Evolutionary conservation across 2,329 filamentous ascomycete genomes (phyloP).

Genomic region (Trichoderma pleuroti): DNA sequence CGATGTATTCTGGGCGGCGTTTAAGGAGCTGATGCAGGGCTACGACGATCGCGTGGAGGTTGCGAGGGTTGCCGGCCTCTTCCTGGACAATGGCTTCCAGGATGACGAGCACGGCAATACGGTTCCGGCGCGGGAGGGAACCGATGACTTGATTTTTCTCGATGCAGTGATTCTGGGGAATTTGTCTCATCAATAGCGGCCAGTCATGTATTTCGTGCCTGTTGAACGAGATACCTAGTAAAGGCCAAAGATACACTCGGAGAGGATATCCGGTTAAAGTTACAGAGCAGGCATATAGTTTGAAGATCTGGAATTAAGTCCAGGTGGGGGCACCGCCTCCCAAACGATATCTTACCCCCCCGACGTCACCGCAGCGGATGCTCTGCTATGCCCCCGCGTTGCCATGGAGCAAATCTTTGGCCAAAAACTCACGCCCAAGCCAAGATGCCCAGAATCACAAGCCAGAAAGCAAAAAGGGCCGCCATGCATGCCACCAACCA

Average conservation of each 20-base stretch:
- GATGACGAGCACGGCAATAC: background rate
- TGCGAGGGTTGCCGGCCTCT: background rate
- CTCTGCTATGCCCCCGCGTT: background rate
- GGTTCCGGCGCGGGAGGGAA: background rate
- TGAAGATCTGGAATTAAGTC: background rate
- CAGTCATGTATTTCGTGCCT: too few relatives aligned
- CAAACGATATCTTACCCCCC: background rate
- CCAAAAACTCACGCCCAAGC: background rate
- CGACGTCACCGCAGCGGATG: background rate
- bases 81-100: background rate
- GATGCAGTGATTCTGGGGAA: background rate
- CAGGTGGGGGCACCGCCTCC: background rate
- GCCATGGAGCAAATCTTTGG: background rate
- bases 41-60: background rate
- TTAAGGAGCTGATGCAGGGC: background rate
- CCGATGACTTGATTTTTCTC: background rate
- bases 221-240: too few relatives aligned
- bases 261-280: background rate
- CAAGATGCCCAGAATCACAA: background rate
- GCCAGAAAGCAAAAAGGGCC: background rate
- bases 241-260: background rate
- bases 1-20: background rate
- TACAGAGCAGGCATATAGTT: background rate
- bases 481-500: conserved; percentile 4
- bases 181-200: background rate